Evolutionary conservation across 805 yeast genomes (phyloP), one percentile per base, ranked within the genome.

Genomic region (Pichia rugopelliculosa): DNA sequence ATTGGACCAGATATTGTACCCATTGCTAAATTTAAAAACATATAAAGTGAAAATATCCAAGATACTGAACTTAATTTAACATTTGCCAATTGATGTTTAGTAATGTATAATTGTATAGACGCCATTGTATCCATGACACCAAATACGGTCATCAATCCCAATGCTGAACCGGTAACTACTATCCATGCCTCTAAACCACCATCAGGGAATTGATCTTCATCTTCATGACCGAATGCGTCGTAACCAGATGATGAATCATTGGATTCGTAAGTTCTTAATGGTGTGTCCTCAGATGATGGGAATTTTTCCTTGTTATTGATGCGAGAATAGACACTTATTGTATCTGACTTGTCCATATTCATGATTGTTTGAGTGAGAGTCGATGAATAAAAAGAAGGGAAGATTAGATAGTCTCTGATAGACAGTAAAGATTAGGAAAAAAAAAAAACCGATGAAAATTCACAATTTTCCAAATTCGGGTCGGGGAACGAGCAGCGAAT

Each of bases 41-140:
- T 65, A 56, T 72, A 77, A 23, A 82, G 57, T 0, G 87, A 80
- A 53, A 82, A 83, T 27, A 82, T 73, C 89, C 89, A 82, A 2
- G 85, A 75, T 11, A 81, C 71, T 1, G 77, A 65, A 2, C 82
- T 71, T 1, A 79, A 67, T 9, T 68, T 59, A 5, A 68, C 67
- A 44, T 71, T 59, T 0, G 66, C 64, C 48, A 83, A 62, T 60
- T 81, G 86, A 59, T 83, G 74, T 13, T 66, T 67, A n/a, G 80
- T 72, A 9, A 82, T 72, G 54, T 79, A 79, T 1, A 81, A 71
- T 60, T 82, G 83, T 30, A 82, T 71, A 2, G 79, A 84, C 48
- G 87, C 84, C 34, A 76, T 68, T 1, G 82, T 66, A 57, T 81
- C 81, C 57, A 80, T 64, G 24, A 79, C 53, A 13, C 89, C 89